Evolutionary conservation across 768 basidiomycete genomes (phyloP), one percentile per base, ranked within the genome.

Genomic region (Kwoniella dendrophila): DNA sequence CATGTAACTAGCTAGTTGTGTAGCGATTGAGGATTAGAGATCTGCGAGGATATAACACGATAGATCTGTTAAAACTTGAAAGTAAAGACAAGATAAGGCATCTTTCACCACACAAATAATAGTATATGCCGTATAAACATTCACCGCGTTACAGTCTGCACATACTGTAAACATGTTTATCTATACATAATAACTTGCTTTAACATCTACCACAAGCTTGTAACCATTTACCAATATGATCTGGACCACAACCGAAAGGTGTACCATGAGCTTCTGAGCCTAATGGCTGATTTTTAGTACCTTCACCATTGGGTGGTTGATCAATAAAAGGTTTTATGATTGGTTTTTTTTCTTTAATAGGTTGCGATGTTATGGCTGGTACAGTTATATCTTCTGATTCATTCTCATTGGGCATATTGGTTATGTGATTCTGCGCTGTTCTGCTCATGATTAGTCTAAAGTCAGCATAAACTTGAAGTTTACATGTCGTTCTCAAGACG

Each of bases 191-290:
- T n/a, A n/a, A n/a, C n/a, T n/a, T n/a, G n/a, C n/a, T 22, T 18
- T 48, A 48, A 27, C 45, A 48, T 6, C 45, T 22, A 6, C 22
- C 12, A 48, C 45, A 48, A 24, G 45, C 45, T 26, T 26, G 24
- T 18, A 48, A 48, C 45, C 45, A 48, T 48, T 48, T 48, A 6
- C 45, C 45, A 24, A 24, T 26, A 26, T 24, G 24, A 48, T 48
- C 45, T 6, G 45, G 45, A 24, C 45, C 45, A 27, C 45, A 48
- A 26, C 45, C 45, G 4, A 10, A 5, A 4, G 45, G 45, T 26
- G 24, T 48, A 24, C 45, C 45, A 10, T 26, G 24, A 24, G 12
- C 45, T 18, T 48, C 45, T 8, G 45, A 48, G 8, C 45, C 45
- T 4, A 48, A 18, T 6, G 45, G 45, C 24, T 48, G 12, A 29